Conservation (phyloP, 2,329 filamentous ascomycete species). For the Alternaria longipes region DNA sequence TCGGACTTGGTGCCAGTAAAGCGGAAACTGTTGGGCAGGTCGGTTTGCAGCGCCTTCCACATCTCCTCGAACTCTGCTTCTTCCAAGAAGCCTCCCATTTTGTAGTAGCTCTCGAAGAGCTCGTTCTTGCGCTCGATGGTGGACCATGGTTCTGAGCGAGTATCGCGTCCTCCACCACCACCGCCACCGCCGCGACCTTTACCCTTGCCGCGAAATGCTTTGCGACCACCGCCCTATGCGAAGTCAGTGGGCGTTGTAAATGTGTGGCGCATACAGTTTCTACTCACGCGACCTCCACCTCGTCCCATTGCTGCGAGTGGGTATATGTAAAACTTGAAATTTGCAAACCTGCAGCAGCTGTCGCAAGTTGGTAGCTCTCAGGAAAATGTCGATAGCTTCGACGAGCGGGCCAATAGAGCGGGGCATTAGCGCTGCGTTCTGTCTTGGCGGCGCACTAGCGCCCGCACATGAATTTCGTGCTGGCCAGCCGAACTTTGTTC, state of each 20-base stretch:
- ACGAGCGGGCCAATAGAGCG: slow-evolving; percentile 19
- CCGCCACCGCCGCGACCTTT: slow-evolving; percentile 43
- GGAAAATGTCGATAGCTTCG: slow-evolving; percentile 39
- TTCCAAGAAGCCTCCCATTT: slow-evolving; percentile 73
- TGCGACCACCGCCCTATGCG: slow-evolving; percentile 41
- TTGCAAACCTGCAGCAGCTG: slow-evolving; percentile 24
- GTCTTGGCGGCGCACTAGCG: slow-evolving; percentile 39
- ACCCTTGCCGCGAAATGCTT: slow-evolving; percentile 41
- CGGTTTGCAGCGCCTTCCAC: slow-evolving; percentile 82
- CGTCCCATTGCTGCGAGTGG: slow-evolving; percentile 38
- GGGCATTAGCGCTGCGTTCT: slow-evolving; percentile 13
- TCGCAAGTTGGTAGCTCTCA: slow-evolving; percentile 34
- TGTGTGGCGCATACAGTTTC: not conserved
- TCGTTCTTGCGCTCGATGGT: slow-evolving; percentile 81
- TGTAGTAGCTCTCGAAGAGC: slow-evolving; percentile 85
- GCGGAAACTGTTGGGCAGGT: slow-evolving; percentile 95
- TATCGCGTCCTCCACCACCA: slow-evolving; percentile 41
- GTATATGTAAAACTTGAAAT: slow-evolving; percentile 8
- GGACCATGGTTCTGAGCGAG: slow-evolving; percentile 50
- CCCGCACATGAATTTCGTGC: slow-evolving; percentile 39
- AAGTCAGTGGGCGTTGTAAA: slow-evolving; percentile 21
- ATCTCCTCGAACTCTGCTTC: slow-evolving; percentile 82
- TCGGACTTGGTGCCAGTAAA: slow-evolving; percentile 97
- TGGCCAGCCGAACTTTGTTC: slow-evolving; percentile 24
- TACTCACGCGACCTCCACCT: slow-evolving; percentile 41